Evolutionary conservation across 2,329 filamentous ascomycete genomes (phyloP).

Genomic region (Trichoderma oligosporum): DNA sequence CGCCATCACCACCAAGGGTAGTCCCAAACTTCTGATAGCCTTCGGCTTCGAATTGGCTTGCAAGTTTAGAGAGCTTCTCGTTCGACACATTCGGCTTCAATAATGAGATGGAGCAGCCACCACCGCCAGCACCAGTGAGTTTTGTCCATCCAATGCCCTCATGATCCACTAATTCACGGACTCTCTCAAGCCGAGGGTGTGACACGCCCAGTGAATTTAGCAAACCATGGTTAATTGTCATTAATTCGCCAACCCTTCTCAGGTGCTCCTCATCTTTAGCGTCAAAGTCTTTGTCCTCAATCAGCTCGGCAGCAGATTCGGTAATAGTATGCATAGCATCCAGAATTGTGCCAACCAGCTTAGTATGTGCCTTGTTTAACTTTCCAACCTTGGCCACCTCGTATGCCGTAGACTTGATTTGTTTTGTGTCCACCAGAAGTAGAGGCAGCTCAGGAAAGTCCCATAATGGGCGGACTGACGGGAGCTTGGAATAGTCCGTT

Average conservation of each 20-base stretch:
- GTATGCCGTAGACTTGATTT: conserved; percentile 76
- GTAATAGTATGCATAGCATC: conserved; percentile 78
- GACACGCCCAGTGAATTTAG: conserved; percentile 90
- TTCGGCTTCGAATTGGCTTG: conserved; percentile 61
- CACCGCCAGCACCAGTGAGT: conserved; percentile 90
- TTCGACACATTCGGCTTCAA: conserved; percentile 62
- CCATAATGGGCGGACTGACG: conserved; percentile 70
- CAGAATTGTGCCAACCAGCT: conserved; percentile 75
- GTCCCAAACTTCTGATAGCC: conserved; percentile 84
- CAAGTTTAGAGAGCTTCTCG: conserved; percentile 58
- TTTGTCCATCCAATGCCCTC: conserved; percentile 95
- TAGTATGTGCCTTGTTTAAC: conserved; percentile 68
- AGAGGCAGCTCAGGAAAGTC: conserved; percentile 90
- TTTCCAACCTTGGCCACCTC: conserved; percentile 84
- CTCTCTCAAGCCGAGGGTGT: conserved; percentile 85
- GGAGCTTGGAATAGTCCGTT: conserved; percentile 71
- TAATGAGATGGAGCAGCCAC: conserved; percentile 91
- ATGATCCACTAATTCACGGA: conserved; percentile 86
- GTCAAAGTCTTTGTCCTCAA: conserved; percentile 64
- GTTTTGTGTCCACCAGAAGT: conserved; percentile 82
- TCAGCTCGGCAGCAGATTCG: conserved; percentile 50
- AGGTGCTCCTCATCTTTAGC: conserved; percentile 59
- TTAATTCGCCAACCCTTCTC: conserved; percentile 76
- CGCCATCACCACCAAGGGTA: conserved; percentile 86
- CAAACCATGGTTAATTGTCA: conserved; percentile 90